A percentile compares a stretch with the other conserved stretches of the same genome.
These are phyloP conservation scores for Myriosclerotinia curreyana DNA, from an alignment of 2,329 filamentous ascomycete genomes.

Conservation along the genomic window DNA sequence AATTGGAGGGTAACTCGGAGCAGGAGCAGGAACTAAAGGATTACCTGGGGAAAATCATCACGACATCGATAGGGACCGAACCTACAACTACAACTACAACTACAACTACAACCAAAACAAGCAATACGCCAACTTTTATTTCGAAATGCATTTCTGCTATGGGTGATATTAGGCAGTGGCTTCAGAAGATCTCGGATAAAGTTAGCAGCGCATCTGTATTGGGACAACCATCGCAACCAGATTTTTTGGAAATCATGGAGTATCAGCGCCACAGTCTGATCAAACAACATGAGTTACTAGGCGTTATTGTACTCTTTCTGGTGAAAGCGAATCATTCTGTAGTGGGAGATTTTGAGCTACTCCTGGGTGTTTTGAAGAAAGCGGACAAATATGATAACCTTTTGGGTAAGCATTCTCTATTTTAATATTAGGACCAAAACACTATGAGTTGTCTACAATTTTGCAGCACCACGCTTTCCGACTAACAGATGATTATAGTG, in stretches of 20 bases:
- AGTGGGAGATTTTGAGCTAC: constrained; percentile 67
- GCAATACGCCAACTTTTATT: constrained; percentile 54
- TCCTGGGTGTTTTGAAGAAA: constrained; percentile 66
- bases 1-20: constrained; percentile 41
- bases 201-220: constrained; percentile 72
- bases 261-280: constrained; percentile 77
- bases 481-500: constrained; percentile 45
- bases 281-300: constrained; percentile 85
- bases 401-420: constrained; percentile 43
- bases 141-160: constrained; percentile 74
- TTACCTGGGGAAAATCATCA: constrained; percentile 47
- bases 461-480: not conserved
- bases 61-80: constrained; percentile 26
- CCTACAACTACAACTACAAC: constrained; percentile 44
- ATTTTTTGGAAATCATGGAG: constrained; percentile 73
- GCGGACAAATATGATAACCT: constrained; percentile 73
- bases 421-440: not conserved
- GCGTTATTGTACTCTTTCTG: constrained; percentile 74
- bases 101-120: constrained; percentile 29
- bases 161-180: constrained; percentile 71
- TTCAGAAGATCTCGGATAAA: constrained; percentile 73
- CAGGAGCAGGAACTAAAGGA: constrained; percentile 52
- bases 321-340: constrained; percentile 72
- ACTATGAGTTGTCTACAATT: not conserved
- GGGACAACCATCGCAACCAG: constrained; percentile 59